Percentiles rank a stretch among this genome's conserved stretches.
Conservation (phyloP, 352 stramenopile species). For the Phytopythium helicoides region DNA sequence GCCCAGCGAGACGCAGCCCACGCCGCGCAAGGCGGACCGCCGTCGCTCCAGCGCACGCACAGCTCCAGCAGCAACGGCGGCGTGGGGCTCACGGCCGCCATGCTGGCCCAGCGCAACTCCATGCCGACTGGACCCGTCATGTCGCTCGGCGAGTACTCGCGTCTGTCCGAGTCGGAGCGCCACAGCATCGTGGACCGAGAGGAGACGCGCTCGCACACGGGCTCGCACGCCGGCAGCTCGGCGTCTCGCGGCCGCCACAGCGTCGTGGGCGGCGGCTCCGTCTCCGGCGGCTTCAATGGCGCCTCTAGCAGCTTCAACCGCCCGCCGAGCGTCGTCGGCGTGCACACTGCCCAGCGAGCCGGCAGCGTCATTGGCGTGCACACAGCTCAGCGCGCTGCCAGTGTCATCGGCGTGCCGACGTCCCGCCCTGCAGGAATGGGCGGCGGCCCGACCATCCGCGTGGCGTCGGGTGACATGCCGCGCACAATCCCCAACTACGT, state of each 20-base stretch:
- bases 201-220: constrained; percentile 17
- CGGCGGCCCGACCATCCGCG: constrained; percentile 29
- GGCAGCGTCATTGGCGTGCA: constrained; percentile 7
- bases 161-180: constrained; percentile 7
- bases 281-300: constrained; percentile 5
- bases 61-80: constrained; percentile 8
- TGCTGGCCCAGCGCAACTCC: constrained; percentile 34
- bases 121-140: constrained; percentile 5
- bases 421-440: constrained; percentile 1
- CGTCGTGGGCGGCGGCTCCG: neutral
- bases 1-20: constrained; percentile 23
- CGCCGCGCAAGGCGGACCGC: neutral
- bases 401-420: constrained; percentile 6
- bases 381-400: constrained; percentile 5
- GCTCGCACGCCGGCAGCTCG: constrained; percentile 13
- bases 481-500: constrained; percentile 43
- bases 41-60: constrained; percentile 1
- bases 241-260: constrained; percentile 15
- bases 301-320: constrained; percentile 3
- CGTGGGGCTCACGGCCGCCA: constrained; percentile 28
- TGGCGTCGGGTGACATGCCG: constrained; percentile 40
- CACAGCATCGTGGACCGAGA: neutral
- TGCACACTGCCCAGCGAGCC: constrained; percentile 8
- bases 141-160: constrained; percentile 9
- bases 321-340: constrained; percentile 9